phyloP scores from a whole-genome alignment of 208 protist species.

The Acanthamoeba triangularis region DNA sequence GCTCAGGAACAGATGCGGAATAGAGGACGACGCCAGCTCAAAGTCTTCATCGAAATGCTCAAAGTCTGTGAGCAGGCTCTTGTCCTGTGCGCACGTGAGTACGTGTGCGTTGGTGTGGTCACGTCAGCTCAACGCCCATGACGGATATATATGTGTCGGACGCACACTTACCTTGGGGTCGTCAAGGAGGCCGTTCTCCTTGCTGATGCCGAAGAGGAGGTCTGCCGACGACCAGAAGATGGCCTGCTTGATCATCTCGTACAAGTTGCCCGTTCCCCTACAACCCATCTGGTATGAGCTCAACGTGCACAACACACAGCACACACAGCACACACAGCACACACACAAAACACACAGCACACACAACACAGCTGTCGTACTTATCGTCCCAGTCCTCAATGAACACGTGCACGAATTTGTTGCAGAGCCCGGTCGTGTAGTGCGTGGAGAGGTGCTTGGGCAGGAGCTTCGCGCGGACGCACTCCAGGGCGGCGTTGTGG shows the following conservation, averaged over 20 bases:
- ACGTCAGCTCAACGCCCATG: too few species aligned
- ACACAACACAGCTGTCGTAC: not conserved
- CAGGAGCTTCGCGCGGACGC: slow-evolving; percentile 32
- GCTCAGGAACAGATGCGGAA: slow-evolving; percentile 34
- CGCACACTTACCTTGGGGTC: not conserved
- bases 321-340: too few species aligned
- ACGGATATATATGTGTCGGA: too few species aligned
- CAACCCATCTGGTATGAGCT: not conserved
- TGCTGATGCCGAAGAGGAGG: slow-evolving; percentile 56
- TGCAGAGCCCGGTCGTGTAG: slow-evolving; percentile 43
- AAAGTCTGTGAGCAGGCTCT: slow-evolving; percentile 31
- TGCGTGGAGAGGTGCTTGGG: slow-evolving; percentile 22
- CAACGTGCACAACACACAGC: not conserved
- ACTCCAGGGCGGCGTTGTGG: slow-evolving; percentile 48
- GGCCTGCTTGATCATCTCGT: slow-evolving; percentile 64
- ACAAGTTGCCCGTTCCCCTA: not conserved
- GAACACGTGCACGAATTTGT: not conserved
- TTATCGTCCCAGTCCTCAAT: slow-evolving; percentile 44
- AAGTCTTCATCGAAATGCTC: slow-evolving; percentile 67
- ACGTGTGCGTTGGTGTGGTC: too few species aligned
- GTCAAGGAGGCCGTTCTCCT: slow-evolving; percentile 57
- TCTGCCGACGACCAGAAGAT: slow-evolving; percentile 59
- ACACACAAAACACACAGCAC: too few species aligned
- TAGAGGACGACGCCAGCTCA: slow-evolving; percentile 24
- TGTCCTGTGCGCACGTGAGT: not conserved